Evolutionary conservation across 2,329 filamentous ascomycete species (phyloP).

Genomic region (Xylariaceae sp.): DNA sequence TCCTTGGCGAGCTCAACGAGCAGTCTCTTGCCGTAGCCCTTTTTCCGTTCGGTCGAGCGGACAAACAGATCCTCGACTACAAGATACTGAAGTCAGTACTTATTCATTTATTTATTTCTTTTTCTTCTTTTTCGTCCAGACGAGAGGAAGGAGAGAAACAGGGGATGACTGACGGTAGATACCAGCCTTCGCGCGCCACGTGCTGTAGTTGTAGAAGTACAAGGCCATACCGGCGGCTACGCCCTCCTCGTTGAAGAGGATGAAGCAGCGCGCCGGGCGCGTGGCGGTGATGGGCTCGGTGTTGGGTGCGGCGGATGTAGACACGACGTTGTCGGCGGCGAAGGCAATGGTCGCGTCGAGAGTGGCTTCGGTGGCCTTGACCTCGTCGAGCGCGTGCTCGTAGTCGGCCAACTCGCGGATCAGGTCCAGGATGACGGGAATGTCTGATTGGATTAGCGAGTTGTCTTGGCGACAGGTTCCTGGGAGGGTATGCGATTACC

Average conservation of each 20-base stretch:
- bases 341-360: slow-evolving; percentile 76
- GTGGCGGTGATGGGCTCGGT: slow-evolving; percentile 51
- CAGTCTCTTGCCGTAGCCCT: slow-evolving; percentile 74
- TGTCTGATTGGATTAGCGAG: slow-evolving; percentile 50
- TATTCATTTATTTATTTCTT: background rate
- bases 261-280: slow-evolving; percentile 69
- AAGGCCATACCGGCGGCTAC: slow-evolving; percentile 69
- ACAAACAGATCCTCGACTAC: slow-evolving; percentile 87
- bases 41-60: slow-evolving; percentile 60
- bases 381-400: slow-evolving; percentile 68
- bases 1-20: slow-evolving; percentile 74
- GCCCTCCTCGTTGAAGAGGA: slow-evolving; percentile 51
- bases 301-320: slow-evolving; percentile 35
- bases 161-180: slow-evolving; percentile 55
- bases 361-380: slow-evolving; percentile 71
- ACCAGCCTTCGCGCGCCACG: slow-evolving; percentile 80
- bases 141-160: background rate
- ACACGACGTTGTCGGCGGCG: slow-evolving; percentile 47
- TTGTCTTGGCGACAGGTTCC: slow-evolving; percentile 1
- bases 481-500: slow-evolving; percentile 36
- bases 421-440: slow-evolving; percentile 71
- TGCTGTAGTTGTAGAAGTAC: slow-evolving; percentile 95
- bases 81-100: slow-evolving; percentile 1
- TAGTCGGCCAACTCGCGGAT: slow-evolving; percentile 85
- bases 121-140: too few relatives aligned